Evolutionary conservation across 1,284 basidiomycete genomes (phyloP).

Genomic region (Tetrapyrgos nigripes): DNA sequence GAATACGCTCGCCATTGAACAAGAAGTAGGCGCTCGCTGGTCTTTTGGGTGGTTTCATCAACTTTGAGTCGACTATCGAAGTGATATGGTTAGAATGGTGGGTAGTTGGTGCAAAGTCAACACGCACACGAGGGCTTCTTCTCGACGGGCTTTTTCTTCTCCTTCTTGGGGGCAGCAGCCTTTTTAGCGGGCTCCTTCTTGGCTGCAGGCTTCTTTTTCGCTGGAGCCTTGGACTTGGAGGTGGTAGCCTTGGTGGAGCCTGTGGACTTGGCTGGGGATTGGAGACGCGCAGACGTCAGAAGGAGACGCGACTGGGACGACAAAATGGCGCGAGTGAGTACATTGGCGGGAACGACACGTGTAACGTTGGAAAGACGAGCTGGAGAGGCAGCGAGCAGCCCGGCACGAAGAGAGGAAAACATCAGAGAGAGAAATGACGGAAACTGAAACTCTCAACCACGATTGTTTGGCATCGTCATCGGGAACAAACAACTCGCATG

Average conservation of each 20-base stretch:
- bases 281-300: constrained; percentile 25
- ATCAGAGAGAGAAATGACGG: constrained; percentile 14
- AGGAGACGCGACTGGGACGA: constrained; percentile 30
- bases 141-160: constrained; percentile 6
- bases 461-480: background rate
- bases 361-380: background rate
- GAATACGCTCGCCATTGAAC: background rate
- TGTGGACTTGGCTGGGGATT: constrained; percentile 15
- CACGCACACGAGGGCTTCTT: constrained; percentile 1
- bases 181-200: constrained; percentile 11
- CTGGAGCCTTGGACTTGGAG: constrained; percentile 6
- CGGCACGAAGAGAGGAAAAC: background rate
- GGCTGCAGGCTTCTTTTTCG: background rate
- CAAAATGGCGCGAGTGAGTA: constrained; percentile 7
- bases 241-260: too few relatives aligned
- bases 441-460: constrained; percentile 2
- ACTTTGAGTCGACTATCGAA: constrained; percentile 1
- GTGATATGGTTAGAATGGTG: too few relatives aligned
- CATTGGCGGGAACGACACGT: too few relatives aligned
- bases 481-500: background rate
- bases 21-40: background rate
- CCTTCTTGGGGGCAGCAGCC: constrained; percentile 9
- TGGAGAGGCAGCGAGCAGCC: background rate
- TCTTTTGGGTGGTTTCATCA: constrained; percentile 7
- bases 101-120: too few relatives aligned